These are phyloP conservation scores for Mycena citricolor DNA, from an alignment of 1,284 basidiomycete species.

Conservation along the genomic window DNA sequence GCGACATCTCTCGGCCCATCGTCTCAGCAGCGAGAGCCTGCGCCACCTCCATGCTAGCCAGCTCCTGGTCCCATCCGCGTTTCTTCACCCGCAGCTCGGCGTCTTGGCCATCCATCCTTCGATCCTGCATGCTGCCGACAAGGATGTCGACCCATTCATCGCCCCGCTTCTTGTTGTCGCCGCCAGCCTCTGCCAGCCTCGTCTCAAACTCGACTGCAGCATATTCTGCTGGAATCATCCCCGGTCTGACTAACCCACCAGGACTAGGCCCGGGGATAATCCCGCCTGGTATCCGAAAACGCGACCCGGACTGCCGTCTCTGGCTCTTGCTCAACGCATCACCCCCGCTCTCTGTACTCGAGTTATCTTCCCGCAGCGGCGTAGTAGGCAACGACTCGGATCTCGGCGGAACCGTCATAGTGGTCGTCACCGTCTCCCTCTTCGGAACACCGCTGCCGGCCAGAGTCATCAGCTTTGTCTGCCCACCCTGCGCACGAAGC, in stretches of 20 bases:
- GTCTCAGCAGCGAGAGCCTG: slow-evolving; percentile 57
- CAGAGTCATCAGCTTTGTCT: slow-evolving; percentile 65
- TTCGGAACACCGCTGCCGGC: slow-evolving; percentile 16
- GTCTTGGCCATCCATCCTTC: slow-evolving; percentile 64
- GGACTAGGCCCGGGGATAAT: slow-evolving; percentile 52
- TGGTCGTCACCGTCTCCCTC: slow-evolving; percentile 2
- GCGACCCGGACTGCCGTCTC: slow-evolving; percentile 38
- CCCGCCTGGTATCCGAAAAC: slow-evolving; percentile 55
- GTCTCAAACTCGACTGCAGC: slow-evolving; percentile 74
- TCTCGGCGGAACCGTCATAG: slow-evolving; percentile 3
- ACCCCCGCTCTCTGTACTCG: slow-evolving; percentile 25
- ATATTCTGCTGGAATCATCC: slow-evolving; percentile 62
- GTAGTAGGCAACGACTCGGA: no score
- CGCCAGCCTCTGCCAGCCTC: slow-evolving; percentile 63
- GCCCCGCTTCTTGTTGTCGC: slow-evolving; percentile 48
- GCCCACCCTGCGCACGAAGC: slow-evolving; percentile 52
- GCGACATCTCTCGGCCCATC: no score
- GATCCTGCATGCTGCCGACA: slow-evolving; percentile 57
- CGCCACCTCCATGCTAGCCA: slow-evolving; percentile 69
- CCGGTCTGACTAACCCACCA: slow-evolving; percentile 41
- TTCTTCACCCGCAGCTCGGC: slow-evolving; percentile 37
- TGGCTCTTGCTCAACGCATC: slow-evolving; percentile 24
- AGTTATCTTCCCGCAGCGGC: slow-evolving; percentile 35
- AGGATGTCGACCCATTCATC: slow-evolving; percentile 85
- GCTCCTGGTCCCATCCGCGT: slow-evolving; percentile 61